Evolutionary conservation across 1,284 basidiomycete species (phyloP).

Genomic region (Moniliophthora roreri): DNA sequence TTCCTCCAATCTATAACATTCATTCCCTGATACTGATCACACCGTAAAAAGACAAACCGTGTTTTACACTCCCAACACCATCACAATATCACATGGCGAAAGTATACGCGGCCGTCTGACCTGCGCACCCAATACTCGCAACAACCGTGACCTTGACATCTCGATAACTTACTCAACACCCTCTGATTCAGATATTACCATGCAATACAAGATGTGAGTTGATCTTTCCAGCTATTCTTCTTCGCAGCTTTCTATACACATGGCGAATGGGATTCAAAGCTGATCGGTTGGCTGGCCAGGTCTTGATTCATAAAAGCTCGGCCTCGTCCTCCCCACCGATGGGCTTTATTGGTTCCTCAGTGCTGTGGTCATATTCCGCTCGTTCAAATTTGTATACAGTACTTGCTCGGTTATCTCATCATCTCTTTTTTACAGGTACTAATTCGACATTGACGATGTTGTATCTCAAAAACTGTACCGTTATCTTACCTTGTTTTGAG

Average conservation of each 20-base stretch:
- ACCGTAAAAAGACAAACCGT: slow-evolving; percentile 77
- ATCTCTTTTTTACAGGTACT: neutral
- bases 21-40: neutral
- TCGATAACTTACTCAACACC: slow-evolving; percentile 65
- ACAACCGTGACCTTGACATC: slow-evolving; percentile 94
- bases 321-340: neutral
- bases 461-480: too few species aligned
- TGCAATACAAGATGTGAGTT: slow-evolving; percentile 81
- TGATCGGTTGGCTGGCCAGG: slow-evolving; percentile 65
- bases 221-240: slow-evolving; percentile 20
- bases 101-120: slow-evolving; percentile 68
- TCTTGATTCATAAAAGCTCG: slow-evolving; percentile 41
- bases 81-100: slow-evolving; percentile 69
- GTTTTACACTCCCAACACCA: slow-evolving; percentile 87
- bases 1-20: slow-evolving; percentile 19
- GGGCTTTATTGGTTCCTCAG: neutral
- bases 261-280: slow-evolving; percentile 35
- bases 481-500: too few species aligned
- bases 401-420: too few species aligned
- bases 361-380: too few species aligned
- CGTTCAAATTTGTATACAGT: neutral
- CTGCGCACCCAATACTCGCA: slow-evolving; percentile 86
- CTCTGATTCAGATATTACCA: slow-evolving; percentile 33
- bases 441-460: neutral
- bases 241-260: slow-evolving; percentile 13